Base-by-base conservation (phyloP, 352 stramenopile genomes). In the Globisporangium nodosum region DNA sequence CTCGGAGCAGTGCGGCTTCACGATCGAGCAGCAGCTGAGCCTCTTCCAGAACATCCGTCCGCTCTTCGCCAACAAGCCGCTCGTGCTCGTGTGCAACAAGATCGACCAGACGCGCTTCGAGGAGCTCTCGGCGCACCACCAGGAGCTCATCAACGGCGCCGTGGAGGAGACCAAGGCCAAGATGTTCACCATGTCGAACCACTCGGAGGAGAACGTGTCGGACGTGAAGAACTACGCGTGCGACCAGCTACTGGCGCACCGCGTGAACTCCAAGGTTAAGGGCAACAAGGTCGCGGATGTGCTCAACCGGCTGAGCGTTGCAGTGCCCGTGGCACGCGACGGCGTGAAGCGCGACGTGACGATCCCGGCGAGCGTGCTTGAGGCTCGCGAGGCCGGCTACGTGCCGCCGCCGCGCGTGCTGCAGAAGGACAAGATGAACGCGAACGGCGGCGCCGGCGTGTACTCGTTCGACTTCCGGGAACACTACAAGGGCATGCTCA, bases 61-160 rank as follows among this genome's bases (percentile, higher is more conserved):
- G 35, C 81, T 99, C 1, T 99, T 99, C 66, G 90, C 96, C 27
- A 99, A 99, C 81, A 99, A 99, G 81, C 96, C 98, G 65, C 79
- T 99, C 3, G 85, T 99, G 56, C 78, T 99, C 21, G 96, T 99
- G 49, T 94, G 95, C 66, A 99, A 99, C 81, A 99, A 99, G 80
- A 97, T 98, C 59, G 97, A 99, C 74, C 81, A 98, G 62, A 92
- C 96, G 68, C 88, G 86, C 42, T 98, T 97, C 66, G 94, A 99
- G 15, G 86, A 79, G 30, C 69, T 99, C 3, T 74, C 78, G 52
- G 55, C 64, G 31, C 67, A 85, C 33, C 85, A 97, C 68, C 79
- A 92, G 58, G 54, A 78, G 58, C 78, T 88, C 64, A 97, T 97
- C 65, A 82, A 92, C 54, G 64, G 60, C 18, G 77, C 81, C 7